A percentile compares a stretch with the other conserved stretches of the same genome.
phyloP scores from a whole-genome alignment of 257 asterid genomes.

The Solanum ossicruentum region DNA sequence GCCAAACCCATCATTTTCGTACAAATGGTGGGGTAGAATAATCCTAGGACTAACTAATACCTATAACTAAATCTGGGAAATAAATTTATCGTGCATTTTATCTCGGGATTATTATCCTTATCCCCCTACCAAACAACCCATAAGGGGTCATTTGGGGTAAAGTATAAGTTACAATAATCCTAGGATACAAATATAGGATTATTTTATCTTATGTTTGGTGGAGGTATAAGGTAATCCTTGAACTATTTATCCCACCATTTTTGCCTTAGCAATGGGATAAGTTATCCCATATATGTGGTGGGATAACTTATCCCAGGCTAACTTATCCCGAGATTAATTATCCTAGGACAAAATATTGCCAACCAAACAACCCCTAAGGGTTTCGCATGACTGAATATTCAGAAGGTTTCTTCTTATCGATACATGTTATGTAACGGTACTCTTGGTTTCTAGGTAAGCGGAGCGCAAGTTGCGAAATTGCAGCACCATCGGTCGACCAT shows the following conservation, averaged over 20 bases:
- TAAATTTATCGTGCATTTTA: not conserved
- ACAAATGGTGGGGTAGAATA: not conserved
- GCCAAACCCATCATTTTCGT: not conserved
- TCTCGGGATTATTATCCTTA: not conserved
- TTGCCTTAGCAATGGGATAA: no score
- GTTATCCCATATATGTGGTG: no score
- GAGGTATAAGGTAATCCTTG: no score
- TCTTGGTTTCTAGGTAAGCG: constrained; percentile 35
- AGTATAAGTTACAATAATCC: no score
- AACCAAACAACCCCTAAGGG: not conserved
- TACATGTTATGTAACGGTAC: not conserved
- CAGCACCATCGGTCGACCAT: constrained; percentile 30
- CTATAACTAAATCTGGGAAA: not conserved
- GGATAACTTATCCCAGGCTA: no score
- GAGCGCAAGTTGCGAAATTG: constrained; percentile 54
- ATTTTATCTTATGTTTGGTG: no score
- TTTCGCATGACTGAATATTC: not conserved
- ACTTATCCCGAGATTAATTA: not conserved
- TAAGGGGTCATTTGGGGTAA: no score
- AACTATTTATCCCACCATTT: no score
- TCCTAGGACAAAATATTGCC: no score
- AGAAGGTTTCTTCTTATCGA: not conserved
- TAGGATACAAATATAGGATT: no score
- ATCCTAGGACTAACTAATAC: not conserved
- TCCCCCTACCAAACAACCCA: not conserved